Evolutionary conservation across 306 rosid genomes (phyloP), one percentile per base, ranked within the genome.

Genomic region (Casuarina cunninghamiana): DNA sequence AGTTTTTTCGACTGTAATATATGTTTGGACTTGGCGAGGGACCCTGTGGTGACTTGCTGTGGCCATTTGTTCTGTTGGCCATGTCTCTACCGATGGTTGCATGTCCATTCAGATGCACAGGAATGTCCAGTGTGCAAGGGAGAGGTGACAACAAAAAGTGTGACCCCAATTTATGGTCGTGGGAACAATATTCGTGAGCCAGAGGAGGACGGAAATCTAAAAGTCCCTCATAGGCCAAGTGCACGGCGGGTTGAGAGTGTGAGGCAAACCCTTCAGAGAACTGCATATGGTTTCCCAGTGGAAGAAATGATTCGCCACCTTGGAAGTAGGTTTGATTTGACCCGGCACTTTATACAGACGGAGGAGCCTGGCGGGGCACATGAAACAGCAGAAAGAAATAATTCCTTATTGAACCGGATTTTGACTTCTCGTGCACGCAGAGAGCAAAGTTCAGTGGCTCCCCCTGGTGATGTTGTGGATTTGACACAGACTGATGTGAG

Each of bases 81-180:
- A 0, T 96, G 99, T 82, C 76, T 96, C 39, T 96, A 93, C 80
- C 86, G 94, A 26, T 93, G 98, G 98, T 65, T 96, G 76, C 90
- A 93, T 85, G 82, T 86, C 69, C 92, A 90, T 86, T 92, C 98
- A 0, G 98, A 91, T 41, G 97, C 98, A 21, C 89, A 83, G 85
- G 97, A 96, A 75, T 96, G 99, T 73, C 99, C 99, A 0, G 93
- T 96, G 62, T 96, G 99, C 77, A 96, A 96, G 86, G 99, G 98
- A 66, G 98, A 96, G 87, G 99, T 96, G 5, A 85, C 89, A 12
- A 4, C 76, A 5, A 93, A 87, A 80, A 85, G 58, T 73, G 90
- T 96, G 74, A 96, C 93, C 11, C 99, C 99, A 26, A 96, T 96
- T 66, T 96, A 89, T 84, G 99, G 99, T 19, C 93, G 93, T 45